phyloP scores from a whole-genome alignment of 768 basidiomycete species.

The Hydnomerulius pinastri region DNA sequence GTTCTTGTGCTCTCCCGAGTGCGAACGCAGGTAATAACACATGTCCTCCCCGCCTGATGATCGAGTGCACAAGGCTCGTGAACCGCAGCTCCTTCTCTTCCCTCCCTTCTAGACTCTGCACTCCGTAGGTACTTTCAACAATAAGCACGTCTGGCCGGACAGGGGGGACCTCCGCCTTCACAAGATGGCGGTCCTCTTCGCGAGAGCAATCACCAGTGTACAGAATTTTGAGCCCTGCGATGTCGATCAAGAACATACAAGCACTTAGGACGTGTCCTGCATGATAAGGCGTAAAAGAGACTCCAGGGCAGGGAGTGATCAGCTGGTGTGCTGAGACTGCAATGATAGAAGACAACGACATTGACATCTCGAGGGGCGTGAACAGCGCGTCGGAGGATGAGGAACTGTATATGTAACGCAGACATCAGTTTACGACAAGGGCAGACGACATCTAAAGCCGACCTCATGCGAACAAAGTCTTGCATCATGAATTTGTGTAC shows the following conservation, averaged over 20 bases:
- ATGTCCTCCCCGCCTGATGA: slow-evolving; percentile 90
- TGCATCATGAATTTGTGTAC: slow-evolving; percentile 99
- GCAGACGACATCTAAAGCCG: slow-evolving; percentile 20
- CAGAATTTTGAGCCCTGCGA: slow-evolving; percentile 92
- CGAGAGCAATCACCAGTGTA: slow-evolving; percentile 99
- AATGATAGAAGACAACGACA: slow-evolving; percentile 88
- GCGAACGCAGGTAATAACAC: slow-evolving; percentile 94
- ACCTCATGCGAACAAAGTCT: slow-evolving; percentile 97
- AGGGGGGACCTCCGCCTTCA: slow-evolving; percentile 95
- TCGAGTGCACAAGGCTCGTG: slow-evolving; percentile 85
- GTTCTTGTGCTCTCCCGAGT: slow-evolving; percentile 93
- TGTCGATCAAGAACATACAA: slow-evolving; percentile 98
- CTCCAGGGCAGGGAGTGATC: slow-evolving; percentile 87
- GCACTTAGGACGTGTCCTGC: slow-evolving; percentile 98
- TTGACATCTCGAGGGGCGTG: slow-evolving; percentile 77
- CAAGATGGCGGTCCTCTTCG: slow-evolving; percentile 96
- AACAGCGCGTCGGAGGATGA: slow-evolving; percentile 81
- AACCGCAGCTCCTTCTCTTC: slow-evolving; percentile 95
- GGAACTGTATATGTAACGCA: slow-evolving; percentile 37
- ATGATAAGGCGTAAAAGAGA: slow-evolving; percentile 97
- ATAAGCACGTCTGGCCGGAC: slow-evolving; percentile 94
- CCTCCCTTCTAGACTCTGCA: slow-evolving; percentile 86
- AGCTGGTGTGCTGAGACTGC: slow-evolving; percentile 92
- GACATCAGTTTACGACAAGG: neutral
- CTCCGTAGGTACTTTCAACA: slow-evolving; percentile 96